These are phyloP conservation scores for Paspalum notatum DNA, from an alignment of 176 grass and related monocot species.

Conservation along the genomic window DNA sequence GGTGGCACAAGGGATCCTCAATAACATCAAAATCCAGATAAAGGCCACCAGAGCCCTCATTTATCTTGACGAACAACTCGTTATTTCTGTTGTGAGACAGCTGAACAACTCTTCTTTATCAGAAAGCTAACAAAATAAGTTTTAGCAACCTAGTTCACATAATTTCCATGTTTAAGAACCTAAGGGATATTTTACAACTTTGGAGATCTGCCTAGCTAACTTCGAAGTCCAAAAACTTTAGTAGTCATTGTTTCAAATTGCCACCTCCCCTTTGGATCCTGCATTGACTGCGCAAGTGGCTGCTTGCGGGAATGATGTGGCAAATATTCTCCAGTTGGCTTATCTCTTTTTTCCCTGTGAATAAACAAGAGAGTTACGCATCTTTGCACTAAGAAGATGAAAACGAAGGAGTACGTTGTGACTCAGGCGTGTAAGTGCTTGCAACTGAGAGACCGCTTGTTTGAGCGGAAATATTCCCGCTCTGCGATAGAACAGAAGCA, in stretches of 20 bases:
- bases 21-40: background rate
- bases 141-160: background rate
- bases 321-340: background rate
- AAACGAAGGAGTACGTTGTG: no score
- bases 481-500: no score
- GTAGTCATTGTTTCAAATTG: background rate
- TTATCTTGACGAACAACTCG: background rate
- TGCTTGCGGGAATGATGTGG: background rate
- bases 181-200: background rate
- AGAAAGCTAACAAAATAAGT: constrained; percentile 7
- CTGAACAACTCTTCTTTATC: background rate
- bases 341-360: background rate
- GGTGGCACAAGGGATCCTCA: background rate
- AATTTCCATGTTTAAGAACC: background rate
- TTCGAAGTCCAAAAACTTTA: background rate
- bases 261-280: background rate
- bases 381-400: no score
- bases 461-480: no score
- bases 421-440: no score
- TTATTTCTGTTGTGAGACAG: background rate
- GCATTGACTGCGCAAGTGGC: background rate
- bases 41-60: background rate
- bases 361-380: no score
- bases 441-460: no score
- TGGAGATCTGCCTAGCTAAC: background rate